phyloP scores from a whole-genome alignment of 768 basidiomycete species.

The Gymnopilus junonius region DNA sequence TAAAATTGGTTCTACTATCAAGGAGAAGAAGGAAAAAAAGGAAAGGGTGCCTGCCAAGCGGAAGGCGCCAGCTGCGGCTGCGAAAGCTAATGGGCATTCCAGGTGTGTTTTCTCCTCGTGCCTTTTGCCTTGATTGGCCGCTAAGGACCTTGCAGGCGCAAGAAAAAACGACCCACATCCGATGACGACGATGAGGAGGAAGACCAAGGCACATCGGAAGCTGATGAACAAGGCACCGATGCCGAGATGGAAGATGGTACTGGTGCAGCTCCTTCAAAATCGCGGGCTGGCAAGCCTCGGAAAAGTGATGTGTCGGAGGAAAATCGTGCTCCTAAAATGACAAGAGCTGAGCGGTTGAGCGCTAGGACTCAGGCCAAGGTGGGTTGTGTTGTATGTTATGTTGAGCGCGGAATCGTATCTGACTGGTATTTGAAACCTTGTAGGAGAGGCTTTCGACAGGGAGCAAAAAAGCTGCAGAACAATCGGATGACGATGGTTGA shows the following conservation, averaged over 20 bases:
- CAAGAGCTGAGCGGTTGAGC: conserved; percentile 27
- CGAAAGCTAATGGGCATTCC: conserved; percentile 49
- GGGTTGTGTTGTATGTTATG: background rate
- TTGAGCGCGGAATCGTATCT: too few relatives aligned
- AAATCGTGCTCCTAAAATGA: conserved; percentile 19
- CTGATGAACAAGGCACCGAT: conserved; percentile 39
- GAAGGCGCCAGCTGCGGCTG: conserved; percentile 47
- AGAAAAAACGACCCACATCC: conserved; percentile 33
- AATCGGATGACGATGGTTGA: conserved; percentile 18
- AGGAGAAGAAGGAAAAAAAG: conserved; percentile 50
- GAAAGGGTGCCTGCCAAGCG: conserved; percentile 58
- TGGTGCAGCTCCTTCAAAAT: background rate
- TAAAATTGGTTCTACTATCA: conserved; percentile 31
- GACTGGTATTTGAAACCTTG: background rate
- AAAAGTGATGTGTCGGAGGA: conserved; percentile 34
- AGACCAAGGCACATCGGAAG: conserved; percentile 26
- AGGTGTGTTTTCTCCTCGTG: conserved; percentile 42
- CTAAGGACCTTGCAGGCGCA: conserved; percentile 34
- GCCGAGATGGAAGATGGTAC: conserved; percentile 39
- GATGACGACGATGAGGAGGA: conserved; percentile 46
- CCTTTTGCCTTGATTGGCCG: conserved; percentile 6
- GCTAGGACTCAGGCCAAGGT: conserved; percentile 31
- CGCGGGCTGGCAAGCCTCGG: conserved; percentile 20
- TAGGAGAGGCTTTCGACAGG: conserved; percentile 19
- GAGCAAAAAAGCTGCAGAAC: conserved; percentile 14